Percentiles rank a stretch among this genome's conserved stretches.
phyloP scores from a whole-genome alignment of 306 rosid genomes.

The Hylodesmum podocarpum region DNA sequence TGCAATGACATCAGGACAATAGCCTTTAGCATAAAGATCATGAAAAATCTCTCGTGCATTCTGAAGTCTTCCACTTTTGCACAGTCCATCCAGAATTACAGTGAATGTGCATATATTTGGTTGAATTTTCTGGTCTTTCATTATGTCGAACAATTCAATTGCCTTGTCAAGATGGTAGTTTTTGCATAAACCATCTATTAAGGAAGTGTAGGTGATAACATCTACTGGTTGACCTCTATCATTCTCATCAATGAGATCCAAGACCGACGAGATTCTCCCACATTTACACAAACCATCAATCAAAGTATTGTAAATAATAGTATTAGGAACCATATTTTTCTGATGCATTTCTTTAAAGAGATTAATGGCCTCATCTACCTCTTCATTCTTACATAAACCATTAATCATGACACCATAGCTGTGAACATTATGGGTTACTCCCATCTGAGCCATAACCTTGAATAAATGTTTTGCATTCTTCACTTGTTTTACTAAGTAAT shows the following conservation, averaged over 20 bases:
- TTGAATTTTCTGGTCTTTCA: not conserved
- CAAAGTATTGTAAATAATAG: too few relatives aligned
- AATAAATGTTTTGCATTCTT: not conserved
- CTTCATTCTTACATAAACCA: not conserved
- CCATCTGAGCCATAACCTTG: not conserved
- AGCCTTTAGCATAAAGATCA: not conserved
- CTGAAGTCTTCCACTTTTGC: not conserved
- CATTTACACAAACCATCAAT: too few relatives aligned
- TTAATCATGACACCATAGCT: not conserved
- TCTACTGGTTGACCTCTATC: too few relatives aligned
- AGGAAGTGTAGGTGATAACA: too few relatives aligned
- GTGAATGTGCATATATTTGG: not conserved
- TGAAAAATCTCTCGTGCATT: not conserved
- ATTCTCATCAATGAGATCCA: too few relatives aligned
- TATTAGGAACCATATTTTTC: too few relatives aligned
- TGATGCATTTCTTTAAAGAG: not conserved
- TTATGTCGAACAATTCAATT: not conserved
- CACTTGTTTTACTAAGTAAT: not conserved
- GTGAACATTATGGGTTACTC: not conserved
- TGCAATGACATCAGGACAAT: too few relatives aligned
- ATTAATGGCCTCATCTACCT: constrained; percentile 9
- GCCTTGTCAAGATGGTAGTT: too few relatives aligned
- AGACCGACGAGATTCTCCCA: too few relatives aligned
- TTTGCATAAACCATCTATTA: too few relatives aligned
- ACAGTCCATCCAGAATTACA: not conserved